These are phyloP conservation scores for Calonectria montana DNA, from an alignment of 2,329 filamentous ascomycete species.

Conservation along the genomic window DNA sequence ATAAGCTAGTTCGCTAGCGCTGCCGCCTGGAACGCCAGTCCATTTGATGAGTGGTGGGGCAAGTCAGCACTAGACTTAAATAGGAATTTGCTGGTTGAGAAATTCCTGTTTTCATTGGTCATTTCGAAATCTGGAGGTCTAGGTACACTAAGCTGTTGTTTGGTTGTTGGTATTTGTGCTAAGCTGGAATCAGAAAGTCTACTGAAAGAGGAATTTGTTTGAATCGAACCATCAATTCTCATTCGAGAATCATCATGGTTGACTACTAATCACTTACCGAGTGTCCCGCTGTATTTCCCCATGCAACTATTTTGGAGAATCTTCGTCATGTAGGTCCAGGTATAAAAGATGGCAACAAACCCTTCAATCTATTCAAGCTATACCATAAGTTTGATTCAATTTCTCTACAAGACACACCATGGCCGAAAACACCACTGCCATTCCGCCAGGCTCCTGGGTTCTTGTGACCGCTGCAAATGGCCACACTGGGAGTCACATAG, in stretches of 20 bases:
- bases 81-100: neutral
- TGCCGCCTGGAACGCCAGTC: too few species aligned
- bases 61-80: neutral
- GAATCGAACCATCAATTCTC: neutral
- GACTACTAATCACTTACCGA: neutral
- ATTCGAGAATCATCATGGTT: neutral
- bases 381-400: neutral
- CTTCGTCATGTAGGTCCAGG: neutral
- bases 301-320: neutral
- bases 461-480: constrained; percentile 37
- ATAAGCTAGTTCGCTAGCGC: too few species aligned
- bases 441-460: constrained; percentile 35
- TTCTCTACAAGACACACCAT: neutral
- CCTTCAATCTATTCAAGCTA: neutral
- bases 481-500: constrained; percentile 35
- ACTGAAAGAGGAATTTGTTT: neutral
- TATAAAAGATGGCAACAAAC: neutral
- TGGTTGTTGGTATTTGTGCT: too few species aligned
- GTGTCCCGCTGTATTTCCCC: neutral
- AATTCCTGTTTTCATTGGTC: neutral
- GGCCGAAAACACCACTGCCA: constrained; percentile 17
- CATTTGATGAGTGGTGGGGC: too few species aligned
- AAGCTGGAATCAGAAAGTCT: neutral
- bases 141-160: neutral
- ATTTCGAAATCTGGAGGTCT: neutral